A percentile compares a stretch with the other conserved stretches of the same genome.
These are phyloP conservation scores for Nissolia schottii DNA, from an alignment of 306 rosid genomes.

Conservation along the genomic window DNA sequence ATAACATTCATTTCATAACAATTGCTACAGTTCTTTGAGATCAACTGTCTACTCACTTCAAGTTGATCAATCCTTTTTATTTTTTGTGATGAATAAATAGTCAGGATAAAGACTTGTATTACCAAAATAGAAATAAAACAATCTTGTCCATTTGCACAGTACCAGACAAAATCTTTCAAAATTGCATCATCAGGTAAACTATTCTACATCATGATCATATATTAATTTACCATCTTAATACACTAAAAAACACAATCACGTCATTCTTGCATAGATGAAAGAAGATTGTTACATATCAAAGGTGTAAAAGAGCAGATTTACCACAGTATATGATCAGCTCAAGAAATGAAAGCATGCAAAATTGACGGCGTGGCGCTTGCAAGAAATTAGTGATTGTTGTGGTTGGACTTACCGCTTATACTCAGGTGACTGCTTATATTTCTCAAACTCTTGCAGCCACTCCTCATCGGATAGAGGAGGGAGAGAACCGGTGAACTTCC, in stretches of 20 bases:
- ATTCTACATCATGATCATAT: neutral
- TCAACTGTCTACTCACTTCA: slow-evolving; percentile 5
- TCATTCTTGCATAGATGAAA: neutral
- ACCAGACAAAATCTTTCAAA: neutral
- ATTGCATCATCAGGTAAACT: neutral
- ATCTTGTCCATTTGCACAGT: neutral
- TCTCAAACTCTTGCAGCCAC: slow-evolving; percentile 71
- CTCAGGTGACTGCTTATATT: slow-evolving; percentile 86
- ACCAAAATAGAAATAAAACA: neutral
- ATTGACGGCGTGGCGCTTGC: neutral
- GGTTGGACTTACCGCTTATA: slow-evolving; percentile 54
- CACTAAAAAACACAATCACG: neutral
- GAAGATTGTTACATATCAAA: neutral
- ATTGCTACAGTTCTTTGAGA: slow-evolving; percentile 1
- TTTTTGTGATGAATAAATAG: neutral
- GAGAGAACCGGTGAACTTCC: slow-evolving; percentile 74
- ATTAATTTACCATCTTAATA: neutral
- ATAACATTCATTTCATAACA: neutral
- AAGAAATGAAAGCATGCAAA: neutral
- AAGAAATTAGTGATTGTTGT: neutral
- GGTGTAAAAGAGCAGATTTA: neutral
- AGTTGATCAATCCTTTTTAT: neutral
- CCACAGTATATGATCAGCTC: neutral
- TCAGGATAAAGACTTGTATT: neutral
- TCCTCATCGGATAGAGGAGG: slow-evolving; percentile 74